Percentiles rank a stretch among this genome's conserved stretches.
Evolutionary conservation across 805 yeast species (phyloP).

Genomic region (Metschnikowia koreensis): DNA sequence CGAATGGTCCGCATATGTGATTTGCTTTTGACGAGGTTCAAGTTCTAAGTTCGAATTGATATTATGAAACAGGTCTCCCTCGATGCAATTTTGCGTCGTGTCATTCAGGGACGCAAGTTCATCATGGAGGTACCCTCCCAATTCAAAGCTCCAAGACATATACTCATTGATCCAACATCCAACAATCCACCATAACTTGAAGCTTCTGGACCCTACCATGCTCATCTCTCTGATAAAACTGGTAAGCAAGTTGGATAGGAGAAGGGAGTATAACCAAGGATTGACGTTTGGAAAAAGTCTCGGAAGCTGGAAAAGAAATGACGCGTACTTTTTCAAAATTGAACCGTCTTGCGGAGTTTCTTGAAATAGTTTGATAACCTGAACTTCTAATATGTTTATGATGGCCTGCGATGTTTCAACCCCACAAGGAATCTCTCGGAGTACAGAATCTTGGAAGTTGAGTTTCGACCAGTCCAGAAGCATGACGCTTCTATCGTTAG

Average conservation of each 20-base stretch:
- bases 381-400: conserved; percentile 32
- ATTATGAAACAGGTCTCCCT: conserved; percentile 1
- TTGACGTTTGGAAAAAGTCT: conserved; percentile 47
- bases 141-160: conserved; percentile 63
- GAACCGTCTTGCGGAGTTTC: conserved; percentile 19
- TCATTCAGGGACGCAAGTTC: conserved; percentile 21
- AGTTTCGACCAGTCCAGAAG: conserved; percentile 56
- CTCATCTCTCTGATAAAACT: conserved; percentile 63
- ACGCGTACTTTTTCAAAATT: conserved; percentile 18
- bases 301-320: conserved; percentile 43
- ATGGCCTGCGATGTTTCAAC: conserved; percentile 29
- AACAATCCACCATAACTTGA: conserved; percentile 74
- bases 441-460: conserved; percentile 44
- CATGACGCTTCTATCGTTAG: conserved; percentile 50
- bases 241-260: conserved; percentile 53
- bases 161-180: conserved; percentile 77
- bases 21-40: background rate
- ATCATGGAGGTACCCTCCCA: conserved; percentile 50
- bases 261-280: conserved; percentile 55
- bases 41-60: conserved; percentile 4
- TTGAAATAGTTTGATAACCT: conserved; percentile 32
- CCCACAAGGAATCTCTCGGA: conserved; percentile 53
- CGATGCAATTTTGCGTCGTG: conserved; percentile 1
- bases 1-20: conserved; percentile 15
- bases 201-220: conserved; percentile 54